Evolutionary conservation across 1,139 yeast species (phyloP).

Genomic region (Saccharomyces hybrid): DNA sequence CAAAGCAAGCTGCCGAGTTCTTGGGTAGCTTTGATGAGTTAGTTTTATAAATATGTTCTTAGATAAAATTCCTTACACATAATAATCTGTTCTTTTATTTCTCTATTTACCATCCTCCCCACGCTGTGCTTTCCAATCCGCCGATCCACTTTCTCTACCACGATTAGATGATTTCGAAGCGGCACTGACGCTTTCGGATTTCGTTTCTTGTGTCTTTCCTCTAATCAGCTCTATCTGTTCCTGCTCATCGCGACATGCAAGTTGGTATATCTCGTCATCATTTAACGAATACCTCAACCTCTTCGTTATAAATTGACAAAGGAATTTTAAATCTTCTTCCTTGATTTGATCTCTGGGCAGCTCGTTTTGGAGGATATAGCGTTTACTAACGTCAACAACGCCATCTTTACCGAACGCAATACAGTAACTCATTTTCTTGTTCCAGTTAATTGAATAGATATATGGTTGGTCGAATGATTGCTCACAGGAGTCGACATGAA

Average conservation of each 20-base stretch:
- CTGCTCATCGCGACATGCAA: slow-evolving; percentile 35
- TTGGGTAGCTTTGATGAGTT: slow-evolving; percentile 43
- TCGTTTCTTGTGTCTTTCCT: slow-evolving; percentile 1
- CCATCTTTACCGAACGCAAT: slow-evolving; percentile 60
- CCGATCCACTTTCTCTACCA: slow-evolving; percentile 70
- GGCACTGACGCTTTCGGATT: slow-evolving; percentile 6
- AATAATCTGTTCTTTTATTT: neutral
- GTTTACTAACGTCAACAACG: slow-evolving; percentile 56
- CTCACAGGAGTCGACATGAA: slow-evolving; percentile 87
- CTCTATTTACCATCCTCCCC: slow-evolving; percentile 59
- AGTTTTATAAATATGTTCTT: slow-evolving; percentile 17
- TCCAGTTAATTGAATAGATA: slow-evolving; percentile 81
- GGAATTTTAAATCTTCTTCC: slow-evolving; percentile 36
- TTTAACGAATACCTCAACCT: slow-evolving; percentile 31
- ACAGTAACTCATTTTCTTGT: slow-evolving; percentile 83
- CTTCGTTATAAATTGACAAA: slow-evolving; percentile 37
- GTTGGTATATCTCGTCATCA: slow-evolving; percentile 30
- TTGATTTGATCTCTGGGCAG: slow-evolving; percentile 44
- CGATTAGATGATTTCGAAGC: slow-evolving; percentile 7
- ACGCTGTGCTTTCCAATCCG: slow-evolving; percentile 63
- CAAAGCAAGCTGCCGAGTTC: slow-evolving; percentile 52
- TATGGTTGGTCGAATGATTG: slow-evolving; percentile 74
- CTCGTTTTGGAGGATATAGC: slow-evolving; percentile 52
- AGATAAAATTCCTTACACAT: neutral
- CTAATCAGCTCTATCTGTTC: slow-evolving; percentile 34